These are phyloP conservation scores for Puccinia brachypodii DNA, from an alignment of 1,284 basidiomycete species.

Conservation along the genomic window DNA sequence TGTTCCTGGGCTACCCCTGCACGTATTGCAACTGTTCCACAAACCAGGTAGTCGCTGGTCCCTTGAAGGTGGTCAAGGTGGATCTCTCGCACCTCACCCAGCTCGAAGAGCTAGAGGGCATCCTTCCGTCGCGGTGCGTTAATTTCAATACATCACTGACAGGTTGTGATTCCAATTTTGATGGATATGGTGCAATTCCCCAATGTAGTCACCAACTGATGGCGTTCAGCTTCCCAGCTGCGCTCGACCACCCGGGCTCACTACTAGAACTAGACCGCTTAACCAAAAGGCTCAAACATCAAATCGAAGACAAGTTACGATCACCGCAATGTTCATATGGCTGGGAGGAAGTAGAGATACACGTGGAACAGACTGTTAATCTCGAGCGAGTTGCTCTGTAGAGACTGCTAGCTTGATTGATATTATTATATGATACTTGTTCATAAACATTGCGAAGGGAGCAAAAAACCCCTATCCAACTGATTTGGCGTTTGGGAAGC, in stretches of 20 bases:
- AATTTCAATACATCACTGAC: background rate
- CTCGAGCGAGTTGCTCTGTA: conserved; percentile 19
- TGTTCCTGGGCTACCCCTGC: conserved; percentile 13
- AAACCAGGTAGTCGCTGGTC: conserved; percentile 13
- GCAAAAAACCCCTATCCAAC: too few relatives aligned
- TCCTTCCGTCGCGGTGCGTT: background rate
- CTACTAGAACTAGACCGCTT: background rate
- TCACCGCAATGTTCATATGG: background rate
- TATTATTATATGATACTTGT: background rate
- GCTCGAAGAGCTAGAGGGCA: background rate
- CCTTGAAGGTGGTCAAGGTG: background rate
- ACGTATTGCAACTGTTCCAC: conserved; percentile 16
- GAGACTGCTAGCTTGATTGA: background rate
- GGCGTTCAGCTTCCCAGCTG: conserved; percentile 11
- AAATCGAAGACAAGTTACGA: conserved; percentile 1
- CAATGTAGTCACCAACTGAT: background rate
- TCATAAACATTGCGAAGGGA: background rate
- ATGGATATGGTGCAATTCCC: background rate
- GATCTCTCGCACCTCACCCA: background rate
- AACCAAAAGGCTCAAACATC: background rate
- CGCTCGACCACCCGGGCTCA: conserved; percentile 9
- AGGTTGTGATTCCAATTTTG: background rate
- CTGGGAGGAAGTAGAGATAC: conserved; percentile 5
- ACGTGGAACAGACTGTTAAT: conserved; percentile 5
- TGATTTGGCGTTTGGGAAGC: too few relatives aligned